Conservation (phyloP, 169 alveolate species). For the Plasmodium gallinaceum region DNA sequence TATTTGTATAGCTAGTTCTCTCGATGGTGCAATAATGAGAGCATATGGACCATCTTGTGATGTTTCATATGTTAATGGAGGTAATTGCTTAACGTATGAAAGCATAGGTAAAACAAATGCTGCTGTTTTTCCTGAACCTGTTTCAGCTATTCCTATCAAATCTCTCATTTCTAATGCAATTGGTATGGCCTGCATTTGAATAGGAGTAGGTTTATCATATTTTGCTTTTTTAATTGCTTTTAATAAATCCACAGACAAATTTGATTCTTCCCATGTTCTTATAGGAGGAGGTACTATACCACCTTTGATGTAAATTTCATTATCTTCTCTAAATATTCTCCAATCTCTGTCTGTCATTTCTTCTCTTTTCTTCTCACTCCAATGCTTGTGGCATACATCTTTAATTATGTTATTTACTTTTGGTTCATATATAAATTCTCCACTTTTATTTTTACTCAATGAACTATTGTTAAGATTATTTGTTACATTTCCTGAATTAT, state of each 20-base stretch:
- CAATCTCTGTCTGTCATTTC: slow-evolving; percentile 96
- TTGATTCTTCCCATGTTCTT: slow-evolving; percentile 93
- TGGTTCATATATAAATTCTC: slow-evolving; percentile 65
- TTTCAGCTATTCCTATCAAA: slow-evolving; percentile 98
- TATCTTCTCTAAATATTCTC: slow-evolving; percentile 96
- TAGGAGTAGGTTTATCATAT: slow-evolving; percentile 95
- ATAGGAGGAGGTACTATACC: slow-evolving; percentile 95
- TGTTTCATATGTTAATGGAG: slow-evolving; percentile 93
- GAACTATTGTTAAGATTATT: slow-evolving; percentile 10
- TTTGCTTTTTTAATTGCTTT: slow-evolving; percentile 86
- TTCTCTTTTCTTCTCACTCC: slow-evolving; percentile 89
- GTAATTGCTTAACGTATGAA: slow-evolving; percentile 90
- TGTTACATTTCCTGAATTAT: slow-evolving; percentile 26
- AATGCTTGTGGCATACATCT: slow-evolving; percentile 84
- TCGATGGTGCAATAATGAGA: slow-evolving; percentile 94
- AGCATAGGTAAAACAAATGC: slow-evolving; percentile 97
- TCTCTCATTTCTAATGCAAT: slow-evolving; percentile 94
- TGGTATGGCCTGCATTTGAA: slow-evolving; percentile 97
- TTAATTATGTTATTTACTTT: slow-evolving; percentile 56
- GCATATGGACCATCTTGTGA: slow-evolving; percentile 97
- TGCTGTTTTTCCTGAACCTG: slow-evolving; percentile 97
- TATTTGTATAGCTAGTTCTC: slow-evolving; percentile 96
- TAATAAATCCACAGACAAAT: slow-evolving; percentile 84
- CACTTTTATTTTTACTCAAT: slow-evolving; percentile 21
- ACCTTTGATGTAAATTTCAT: slow-evolving; percentile 93